phyloP scores from a whole-genome alignment of 495 filamentous ascomycete species.

The Penicillium simplicissimum region DNA sequence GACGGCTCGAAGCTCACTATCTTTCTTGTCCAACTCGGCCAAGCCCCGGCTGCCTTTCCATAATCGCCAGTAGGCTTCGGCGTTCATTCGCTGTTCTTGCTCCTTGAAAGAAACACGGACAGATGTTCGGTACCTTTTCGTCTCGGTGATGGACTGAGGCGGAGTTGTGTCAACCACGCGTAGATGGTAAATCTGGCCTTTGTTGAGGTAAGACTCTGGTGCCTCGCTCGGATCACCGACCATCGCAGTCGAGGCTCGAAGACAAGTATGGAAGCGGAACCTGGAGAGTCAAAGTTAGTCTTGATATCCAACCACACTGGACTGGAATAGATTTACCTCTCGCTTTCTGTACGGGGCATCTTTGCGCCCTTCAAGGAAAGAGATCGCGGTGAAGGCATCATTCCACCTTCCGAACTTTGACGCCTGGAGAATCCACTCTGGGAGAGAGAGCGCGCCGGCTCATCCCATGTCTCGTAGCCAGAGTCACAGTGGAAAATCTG shows the following conservation, averaged over 20 bases:
- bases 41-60: constrained; percentile 92
- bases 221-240: not conserved
- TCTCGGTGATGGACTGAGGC: constrained; percentile 44
- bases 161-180: constrained; percentile 67
- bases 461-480: not conserved
- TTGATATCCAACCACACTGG: not conserved
- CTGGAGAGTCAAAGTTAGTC: not conserved
- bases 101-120: constrained; percentile 94
- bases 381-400: not conserved
- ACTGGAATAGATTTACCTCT: not conserved
- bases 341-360: not conserved
- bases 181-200: constrained; percentile 87
- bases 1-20: not conserved
- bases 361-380: not conserved
- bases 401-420: not conserved
- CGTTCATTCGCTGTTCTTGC: constrained; percentile 79
- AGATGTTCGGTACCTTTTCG: constrained; percentile 74
- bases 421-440: not conserved
- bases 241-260: not conserved
- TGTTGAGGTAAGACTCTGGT: constrained; percentile 94
- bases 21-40: constrained; percentile 46
- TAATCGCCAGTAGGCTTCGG: constrained; percentile 84
- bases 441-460: not conserved
- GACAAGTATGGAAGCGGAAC: not conserved
- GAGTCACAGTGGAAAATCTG: not conserved